phyloP scores from a whole-genome alignment of 768 basidiomycete genomes.

The Lentinula sp. region DNA sequence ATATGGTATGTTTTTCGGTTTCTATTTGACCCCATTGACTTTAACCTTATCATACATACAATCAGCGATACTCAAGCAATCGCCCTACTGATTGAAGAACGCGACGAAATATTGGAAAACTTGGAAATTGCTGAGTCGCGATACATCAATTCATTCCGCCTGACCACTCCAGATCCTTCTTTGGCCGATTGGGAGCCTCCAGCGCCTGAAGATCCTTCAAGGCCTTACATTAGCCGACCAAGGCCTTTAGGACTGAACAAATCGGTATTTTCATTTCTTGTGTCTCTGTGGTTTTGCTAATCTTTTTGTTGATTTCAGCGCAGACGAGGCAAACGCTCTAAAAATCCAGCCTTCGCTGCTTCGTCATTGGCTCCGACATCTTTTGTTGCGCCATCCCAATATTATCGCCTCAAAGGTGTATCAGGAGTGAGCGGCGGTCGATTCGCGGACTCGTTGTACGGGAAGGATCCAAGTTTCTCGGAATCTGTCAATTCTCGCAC shows the following conservation, averaged over 20 bases:
- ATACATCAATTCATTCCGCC: conserved; percentile 71
- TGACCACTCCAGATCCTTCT: conserved; percentile 70
- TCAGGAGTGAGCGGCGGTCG: conserved; percentile 56
- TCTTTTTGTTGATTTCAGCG: conserved; percentile 14
- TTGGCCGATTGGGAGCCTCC: conserved; percentile 51
- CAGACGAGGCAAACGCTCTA: conserved; percentile 39
- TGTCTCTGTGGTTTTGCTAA: neutral
- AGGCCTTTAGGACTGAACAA: conserved; percentile 41
- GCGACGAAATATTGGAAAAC: conserved; percentile 73
- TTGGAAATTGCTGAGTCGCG: conserved; percentile 75
- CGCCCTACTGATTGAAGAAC: conserved; percentile 65
- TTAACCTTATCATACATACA: neutral
- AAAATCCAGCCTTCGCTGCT: conserved; percentile 60
- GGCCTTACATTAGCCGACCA: conserved; percentile 66
- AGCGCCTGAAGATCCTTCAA: conserved; percentile 32
- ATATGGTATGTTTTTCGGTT: conserved; percentile 43
- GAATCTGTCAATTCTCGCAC: conserved; percentile 60
- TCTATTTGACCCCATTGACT: neutral
- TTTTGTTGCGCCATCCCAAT: conserved; percentile 75
- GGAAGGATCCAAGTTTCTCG: conserved; percentile 39
- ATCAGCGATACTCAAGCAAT: conserved; percentile 63
- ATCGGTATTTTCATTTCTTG: conserved; percentile 16
- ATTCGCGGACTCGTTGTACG: conserved; percentile 38
- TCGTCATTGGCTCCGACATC: conserved; percentile 72
- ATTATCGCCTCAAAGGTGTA: conserved; percentile 66